These are phyloP conservation scores for Chenopodium album DNA, from an alignment of 148 eudicot genomes.

Conservation along the genomic window DNA sequence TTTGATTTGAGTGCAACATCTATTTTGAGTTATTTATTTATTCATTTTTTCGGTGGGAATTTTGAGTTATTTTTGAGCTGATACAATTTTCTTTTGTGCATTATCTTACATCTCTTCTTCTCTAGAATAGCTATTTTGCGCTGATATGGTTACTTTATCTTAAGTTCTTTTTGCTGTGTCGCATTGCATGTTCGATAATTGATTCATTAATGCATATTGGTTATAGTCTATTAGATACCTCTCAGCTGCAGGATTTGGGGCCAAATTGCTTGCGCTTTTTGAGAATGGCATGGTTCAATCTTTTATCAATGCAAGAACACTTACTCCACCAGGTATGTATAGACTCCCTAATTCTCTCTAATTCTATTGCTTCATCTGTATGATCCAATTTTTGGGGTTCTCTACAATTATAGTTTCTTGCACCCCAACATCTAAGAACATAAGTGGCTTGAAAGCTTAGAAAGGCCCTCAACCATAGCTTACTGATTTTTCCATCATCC, in stretches of 20 bases:
- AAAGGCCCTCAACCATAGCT: background rate
- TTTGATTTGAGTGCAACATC: background rate
- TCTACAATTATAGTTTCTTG: background rate
- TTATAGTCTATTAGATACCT: slow-evolving; percentile 82
- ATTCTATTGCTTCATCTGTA: background rate
- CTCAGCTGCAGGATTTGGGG: slow-evolving; percentile 99
- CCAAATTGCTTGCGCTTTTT: slow-evolving; percentile 91
- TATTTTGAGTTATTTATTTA: background rate
- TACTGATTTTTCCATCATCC: background rate
- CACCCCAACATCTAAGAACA: background rate
- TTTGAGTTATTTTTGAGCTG: background rate
- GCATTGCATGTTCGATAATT: slow-evolving; percentile 18
- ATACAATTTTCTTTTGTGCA: background rate
- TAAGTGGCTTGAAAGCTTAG: background rate
- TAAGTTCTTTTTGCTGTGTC: background rate
- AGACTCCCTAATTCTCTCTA: background rate
- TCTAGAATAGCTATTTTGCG: background rate
- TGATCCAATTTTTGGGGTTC: background rate
- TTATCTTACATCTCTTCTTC: background rate
- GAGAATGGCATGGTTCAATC: slow-evolving; percentile 99
- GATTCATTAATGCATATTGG: slow-evolving; percentile 33
- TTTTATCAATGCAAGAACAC: slow-evolving; percentile 83
- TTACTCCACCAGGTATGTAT: slow-evolving; percentile 56
- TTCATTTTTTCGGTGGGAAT: too few relatives aligned
- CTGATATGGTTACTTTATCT: background rate